Evolutionary conservation across 768 basidiomycete genomes (phyloP), one percentile per base, ranked within the genome.

Genomic region (Boletus rufocinnamomeus): DNA sequence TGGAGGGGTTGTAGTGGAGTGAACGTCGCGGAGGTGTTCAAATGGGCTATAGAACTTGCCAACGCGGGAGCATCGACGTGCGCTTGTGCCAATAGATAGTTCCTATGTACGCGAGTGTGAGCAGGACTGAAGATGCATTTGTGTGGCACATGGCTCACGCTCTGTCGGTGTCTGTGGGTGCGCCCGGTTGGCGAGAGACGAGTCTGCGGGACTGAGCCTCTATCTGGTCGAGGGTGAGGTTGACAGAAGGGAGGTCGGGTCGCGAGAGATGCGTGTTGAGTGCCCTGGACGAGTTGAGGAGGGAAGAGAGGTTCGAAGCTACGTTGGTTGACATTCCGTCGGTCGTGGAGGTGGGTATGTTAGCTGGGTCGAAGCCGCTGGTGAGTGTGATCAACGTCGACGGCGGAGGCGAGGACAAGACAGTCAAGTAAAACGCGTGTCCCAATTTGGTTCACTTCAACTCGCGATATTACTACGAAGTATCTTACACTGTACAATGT

Each of bases 21-120:
- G 71, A 95, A 96, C 0, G 92, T 95, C 5, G 89, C 79, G 1
- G 87, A 77, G 3, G 91, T 85, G 68, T 94, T 91, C 61, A 95
- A 76, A 61, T 90, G 85, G 5, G 91, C 89, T 57, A 98, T 94
- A 0, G 90, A 90, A 63, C 80, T 84, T 10, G 87, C 85, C 16
- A 98, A 80, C 1, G 91, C 87, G n/a, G 94, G 86, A 2, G 91
- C 91, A 75, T 99, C 95, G 60, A 99, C 89, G 59, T 93, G 91
- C 0, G 93, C 94, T 63, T 94, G 92, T 2, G 96, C 95, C 28
- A 99, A 85, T 0, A 99, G 80, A 72, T 95, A 97, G 69, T 92
- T 93, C 9, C 93, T 94, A 38, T 34, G 16, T 13, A 28, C 25
- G 43, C 14, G 32, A 21, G 51, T 25, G 54, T 63, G 45, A 66